Percentiles rank a stretch among this genome's conserved stretches.
Conservation (phyloP, 345 rosid genomes). For the Reutealis trisperma region DNA sequence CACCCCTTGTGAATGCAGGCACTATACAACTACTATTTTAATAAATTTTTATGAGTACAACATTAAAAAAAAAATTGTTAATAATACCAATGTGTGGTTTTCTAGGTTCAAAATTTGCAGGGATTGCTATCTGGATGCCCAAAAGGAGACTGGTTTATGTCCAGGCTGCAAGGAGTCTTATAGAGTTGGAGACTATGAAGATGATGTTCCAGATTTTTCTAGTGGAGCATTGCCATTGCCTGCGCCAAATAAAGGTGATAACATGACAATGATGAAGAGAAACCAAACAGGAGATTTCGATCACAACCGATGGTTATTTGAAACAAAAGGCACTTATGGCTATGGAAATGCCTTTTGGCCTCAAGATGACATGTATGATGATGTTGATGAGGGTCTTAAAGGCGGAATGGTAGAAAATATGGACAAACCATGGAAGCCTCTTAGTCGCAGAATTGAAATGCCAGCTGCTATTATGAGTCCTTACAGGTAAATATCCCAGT, state of each 20-base stretch:
- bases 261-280: conserved; percentile 85
- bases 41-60: too few relatives aligned
- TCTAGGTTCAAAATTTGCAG: conserved; percentile 90
- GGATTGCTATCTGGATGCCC: conserved; percentile 89
- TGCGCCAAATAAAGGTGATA: conserved; percentile 49
- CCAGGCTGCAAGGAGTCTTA: conserved; percentile 95
- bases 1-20: conserved; percentile 92
- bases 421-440: conserved; percentile 93
- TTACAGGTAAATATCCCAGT: conserved; percentile 47
- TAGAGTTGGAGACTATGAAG: conserved; percentile 66
- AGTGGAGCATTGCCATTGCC: conserved; percentile 71
- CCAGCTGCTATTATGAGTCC: conserved; percentile 71
- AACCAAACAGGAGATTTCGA: conserved; percentile 87
- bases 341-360: conserved; percentile 87
- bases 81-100: not conserved
- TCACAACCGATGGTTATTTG: conserved; percentile 84
- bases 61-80: too few relatives aligned
- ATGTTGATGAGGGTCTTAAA: conserved; percentile 51
- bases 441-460: conserved; percentile 62
- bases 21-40: too few relatives aligned
- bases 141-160: conserved; percentile 73
- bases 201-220: conserved; percentile 53
- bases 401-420: conserved; percentile 57
- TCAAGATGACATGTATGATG: conserved; percentile 70
- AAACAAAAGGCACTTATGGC: conserved; percentile 84